Evolutionary conservation across 805 yeast genomes (phyloP), one percentile per base, ranked within the genome.

Genomic region (Saturnispora saitoi): DNA sequence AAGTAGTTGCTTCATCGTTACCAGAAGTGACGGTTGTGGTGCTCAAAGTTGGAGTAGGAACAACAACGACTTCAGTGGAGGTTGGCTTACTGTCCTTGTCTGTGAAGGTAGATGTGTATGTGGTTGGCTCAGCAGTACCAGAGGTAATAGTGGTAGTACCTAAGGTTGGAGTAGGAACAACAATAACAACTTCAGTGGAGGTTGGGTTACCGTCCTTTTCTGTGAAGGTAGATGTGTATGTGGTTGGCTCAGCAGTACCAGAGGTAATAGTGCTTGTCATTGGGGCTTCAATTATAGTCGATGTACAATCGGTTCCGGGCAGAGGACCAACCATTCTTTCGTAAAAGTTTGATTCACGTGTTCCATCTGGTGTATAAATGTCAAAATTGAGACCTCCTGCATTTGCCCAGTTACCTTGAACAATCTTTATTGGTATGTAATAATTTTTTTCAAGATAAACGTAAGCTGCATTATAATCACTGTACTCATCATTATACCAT

Each of bases 401-500:
- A 11, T 29, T 20, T 2, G 19, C 22, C 29, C 30, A 26, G 26
- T 49, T 49, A 3, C 30, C 22, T 17, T 46, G 47, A 9, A 49
- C 42, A 22, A 46, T 15, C 38, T 47, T 46, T 4, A 49, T 19
- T 17, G 52, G 52, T 19, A 46, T 42, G 4, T 42, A 47, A 14
- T 15, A 38, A 10, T 42, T 44, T 22, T 29, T 32, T 24, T 46
- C 47, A 38, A 49, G 32, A 37, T 46, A 49, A 14, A 49, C 42
- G 31, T 29, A 37, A n/a, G 43, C 42, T 5, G 26, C 6, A 19
- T 17, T 36, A 19, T 19, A 19, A 2, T 36, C n/a, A 24, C 10
- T 24, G 24, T 50, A 15, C 10, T 11, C 26, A 22, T 28, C 45
- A 15, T 17, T n/a, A 8, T 32, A 10, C 38, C 47, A 50, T 30